Evolutionary conservation across 176 grass and related monocot species (phyloP).

Genomic region (sorghum (Sorghum bicolor)): DNA sequence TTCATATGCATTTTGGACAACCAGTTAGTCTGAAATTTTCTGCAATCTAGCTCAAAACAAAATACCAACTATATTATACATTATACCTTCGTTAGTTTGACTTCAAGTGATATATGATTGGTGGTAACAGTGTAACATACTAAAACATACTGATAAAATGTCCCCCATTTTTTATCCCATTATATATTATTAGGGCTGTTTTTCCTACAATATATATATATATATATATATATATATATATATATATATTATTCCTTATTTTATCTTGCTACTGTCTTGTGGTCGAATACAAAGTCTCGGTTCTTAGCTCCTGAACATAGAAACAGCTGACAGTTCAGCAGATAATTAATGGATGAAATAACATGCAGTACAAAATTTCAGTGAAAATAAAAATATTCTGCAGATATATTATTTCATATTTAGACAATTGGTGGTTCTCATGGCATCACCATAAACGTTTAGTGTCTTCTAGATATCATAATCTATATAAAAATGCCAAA

Average conservation of each 20-base stretch:
- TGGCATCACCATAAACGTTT: background rate
- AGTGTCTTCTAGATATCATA: background rate
- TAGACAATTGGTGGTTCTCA: background rate
- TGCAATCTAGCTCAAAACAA: background rate
- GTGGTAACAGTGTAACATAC: background rate
- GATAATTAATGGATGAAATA: background rate
- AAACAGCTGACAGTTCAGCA: background rate
- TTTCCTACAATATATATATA: too few species aligned
- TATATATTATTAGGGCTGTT: too few species aligned
- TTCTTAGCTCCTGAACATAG: background rate
- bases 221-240: too few species aligned
- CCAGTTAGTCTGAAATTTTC: background rate
- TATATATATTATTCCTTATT: too few species aligned
- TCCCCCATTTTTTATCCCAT: too few species aligned
- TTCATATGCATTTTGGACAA: background rate
- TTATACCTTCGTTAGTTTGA: background rate
- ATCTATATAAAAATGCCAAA: background rate
- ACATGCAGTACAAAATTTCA: background rate
- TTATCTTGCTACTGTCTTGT: too few species aligned
- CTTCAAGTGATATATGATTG: background rate
- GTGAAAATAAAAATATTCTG: background rate
- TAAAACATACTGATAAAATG: too few species aligned
- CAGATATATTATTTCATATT: background rate
- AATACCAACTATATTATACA: background rate
- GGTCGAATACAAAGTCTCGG: background rate